Evolutionary conservation across 306 rosid species (phyloP).

Genomic region (Dryas alaskensis): DNA sequence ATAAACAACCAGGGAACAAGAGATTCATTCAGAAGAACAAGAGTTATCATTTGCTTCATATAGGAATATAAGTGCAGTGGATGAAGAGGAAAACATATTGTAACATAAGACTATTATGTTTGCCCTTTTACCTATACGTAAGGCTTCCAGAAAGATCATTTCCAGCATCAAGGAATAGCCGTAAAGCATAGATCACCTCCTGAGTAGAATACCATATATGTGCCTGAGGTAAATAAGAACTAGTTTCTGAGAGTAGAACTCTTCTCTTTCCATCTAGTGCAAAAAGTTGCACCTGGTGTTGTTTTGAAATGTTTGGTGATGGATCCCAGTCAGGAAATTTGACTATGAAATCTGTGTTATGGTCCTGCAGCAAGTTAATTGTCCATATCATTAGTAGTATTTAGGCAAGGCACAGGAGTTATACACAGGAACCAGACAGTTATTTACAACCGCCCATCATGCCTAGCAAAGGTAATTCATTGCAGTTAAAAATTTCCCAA

Average conservation of each 20-base stretch:
- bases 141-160: slow-evolving; percentile 57
- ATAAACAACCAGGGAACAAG: background rate
- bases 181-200: slow-evolving; percentile 62
- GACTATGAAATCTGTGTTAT: slow-evolving; percentile 76
- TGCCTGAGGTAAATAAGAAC: slow-evolving; percentile 48
- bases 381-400: background rate
- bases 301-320: slow-evolving; percentile 31
- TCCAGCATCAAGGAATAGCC: slow-evolving; percentile 59
- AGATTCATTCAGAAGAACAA: background rate
- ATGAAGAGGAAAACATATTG: background rate
- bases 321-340: slow-evolving; percentile 92
- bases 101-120: background rate
- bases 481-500: background rate
- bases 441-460: background rate
- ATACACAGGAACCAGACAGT: background rate
- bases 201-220: slow-evolving; percentile 87
- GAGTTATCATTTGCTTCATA: background rate
- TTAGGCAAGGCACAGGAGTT: background rate
- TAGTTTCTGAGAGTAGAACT: slow-evolving; percentile 36
- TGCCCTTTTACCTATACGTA: slow-evolving; percentile 64
- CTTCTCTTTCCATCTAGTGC: slow-evolving; percentile 46
- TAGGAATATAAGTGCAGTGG: background rate
- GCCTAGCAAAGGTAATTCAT: background rate
- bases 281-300: slow-evolving; percentile 23
- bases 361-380: slow-evolving; percentile 58